Evolutionary conservation across 805 yeast species (phyloP).

Genomic region (Kuraishia borneana): DNA sequence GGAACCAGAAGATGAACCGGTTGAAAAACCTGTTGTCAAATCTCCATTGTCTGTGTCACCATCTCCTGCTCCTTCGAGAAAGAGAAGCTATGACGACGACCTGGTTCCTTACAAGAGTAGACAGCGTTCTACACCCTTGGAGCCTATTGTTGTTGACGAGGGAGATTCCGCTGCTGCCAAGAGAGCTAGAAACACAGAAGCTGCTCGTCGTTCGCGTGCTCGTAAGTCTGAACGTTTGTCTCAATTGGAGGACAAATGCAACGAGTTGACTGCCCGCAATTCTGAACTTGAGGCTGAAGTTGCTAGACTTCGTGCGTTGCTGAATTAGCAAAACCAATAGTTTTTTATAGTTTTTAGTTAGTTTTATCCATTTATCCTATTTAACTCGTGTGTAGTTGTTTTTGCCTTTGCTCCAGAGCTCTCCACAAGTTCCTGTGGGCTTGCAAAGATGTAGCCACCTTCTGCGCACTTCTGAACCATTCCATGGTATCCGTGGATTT

Average conservation of each 20-base stretch:
- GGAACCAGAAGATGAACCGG: conserved; percentile 4
- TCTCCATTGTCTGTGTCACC: background rate
- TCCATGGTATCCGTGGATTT: too few species aligned
- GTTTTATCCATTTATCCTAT: too few species aligned
- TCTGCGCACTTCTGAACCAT: too few species aligned
- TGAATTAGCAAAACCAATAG: background rate
- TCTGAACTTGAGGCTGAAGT: conserved; percentile 53
- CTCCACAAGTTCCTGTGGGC: background rate
- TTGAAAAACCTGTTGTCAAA: background rate
- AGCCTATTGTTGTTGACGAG: conserved; percentile 51
- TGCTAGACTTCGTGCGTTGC: conserved; percentile 6
- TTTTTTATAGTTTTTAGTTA: too few species aligned
- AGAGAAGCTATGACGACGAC: conserved; percentile 50
- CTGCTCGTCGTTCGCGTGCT: conserved; percentile 92
- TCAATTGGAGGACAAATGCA: conserved; percentile 73
- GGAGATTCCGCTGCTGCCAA: conserved; percentile 66
- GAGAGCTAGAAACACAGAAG: conserved; percentile 96
- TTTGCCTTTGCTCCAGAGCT: conserved; percentile 1
- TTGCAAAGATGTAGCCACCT: background rate
- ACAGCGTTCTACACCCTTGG: conserved; percentile 59
- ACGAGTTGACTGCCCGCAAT: conserved; percentile 49
- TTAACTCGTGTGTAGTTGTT: too few species aligned
- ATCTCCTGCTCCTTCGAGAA: conserved; percentile 19
- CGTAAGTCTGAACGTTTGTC: conserved; percentile 82
- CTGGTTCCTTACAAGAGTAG: conserved; percentile 69